Percentiles rank a stretch among this genome's conserved stretches.
These are phyloP conservation scores for Fusarium nurragi DNA, from an alignment of 2,329 filamentous ascomycete genomes.

Conservation along the genomic window DNA sequence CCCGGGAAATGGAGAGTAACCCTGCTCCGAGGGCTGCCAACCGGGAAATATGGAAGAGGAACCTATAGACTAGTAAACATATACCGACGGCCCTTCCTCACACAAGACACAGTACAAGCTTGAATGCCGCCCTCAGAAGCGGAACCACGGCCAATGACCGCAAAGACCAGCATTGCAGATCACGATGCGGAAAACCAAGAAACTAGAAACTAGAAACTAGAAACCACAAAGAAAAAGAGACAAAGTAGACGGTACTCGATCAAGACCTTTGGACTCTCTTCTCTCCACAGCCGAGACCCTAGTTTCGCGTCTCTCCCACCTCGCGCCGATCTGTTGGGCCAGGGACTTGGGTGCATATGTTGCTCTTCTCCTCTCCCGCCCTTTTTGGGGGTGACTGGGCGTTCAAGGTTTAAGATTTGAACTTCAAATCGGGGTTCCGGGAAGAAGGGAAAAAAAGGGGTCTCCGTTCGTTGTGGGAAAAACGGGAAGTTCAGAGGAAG, in stretches of 20 bases:
- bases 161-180: conserved; percentile 19
- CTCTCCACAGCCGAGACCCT: conserved; percentile 14
- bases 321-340: conserved; percentile 18
- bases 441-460: conserved; percentile 1
- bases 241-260: conserved; percentile 27
- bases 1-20: neutral
- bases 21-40: neutral
- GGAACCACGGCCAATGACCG: conserved; percentile 21
- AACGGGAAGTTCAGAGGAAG: neutral
- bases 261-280: conserved; percentile 5
- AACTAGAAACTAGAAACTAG: neutral
- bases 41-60: neutral
- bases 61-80: conserved; percentile 8
- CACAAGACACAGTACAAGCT: neutral
- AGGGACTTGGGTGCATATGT: neutral
- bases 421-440: conserved; percentile 2
- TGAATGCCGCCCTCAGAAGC: conserved; percentile 5
- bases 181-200: conserved; percentile 20
- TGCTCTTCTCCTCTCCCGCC: conserved; percentile 2
- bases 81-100: neutral
- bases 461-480: neutral
- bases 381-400: neutral
- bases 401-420: neutral
- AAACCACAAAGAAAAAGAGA: neutral
- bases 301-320: conserved; percentile 13